phyloP scores from a whole-genome alignment of 129 eudicot species.

The Flaveria linearis region DNA sequence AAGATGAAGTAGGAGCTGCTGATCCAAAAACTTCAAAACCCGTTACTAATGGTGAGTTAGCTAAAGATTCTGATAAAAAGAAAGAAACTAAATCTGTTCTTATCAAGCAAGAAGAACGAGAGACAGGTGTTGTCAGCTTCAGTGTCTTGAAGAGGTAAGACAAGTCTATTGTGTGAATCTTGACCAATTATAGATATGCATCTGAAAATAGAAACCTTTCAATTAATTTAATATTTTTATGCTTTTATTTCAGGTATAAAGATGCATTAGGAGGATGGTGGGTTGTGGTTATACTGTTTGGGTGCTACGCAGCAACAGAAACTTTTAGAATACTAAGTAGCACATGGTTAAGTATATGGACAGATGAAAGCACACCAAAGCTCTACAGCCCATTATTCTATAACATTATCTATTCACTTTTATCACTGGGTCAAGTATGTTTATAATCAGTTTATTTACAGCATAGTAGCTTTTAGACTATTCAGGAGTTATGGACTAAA shows the following conservation, averaged over 20 bases:
- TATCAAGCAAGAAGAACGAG: conserved; percentile 89
- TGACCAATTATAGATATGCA: not conserved
- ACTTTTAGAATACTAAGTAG: conserved; percentile 81
- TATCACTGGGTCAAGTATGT: conserved; percentile 83
- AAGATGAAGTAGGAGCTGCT: conserved; percentile 36
- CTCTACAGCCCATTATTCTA: conserved; percentile 59
- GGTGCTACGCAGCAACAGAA: conserved; percentile 74
- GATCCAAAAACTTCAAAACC: conserved; percentile 43
- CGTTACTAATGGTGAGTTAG: conserved; percentile 47
- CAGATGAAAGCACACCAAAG: conserved; percentile 70
- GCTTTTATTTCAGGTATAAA: conserved; percentile 59
- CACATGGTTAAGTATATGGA: conserved; percentile 95
- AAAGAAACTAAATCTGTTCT: conserved; percentile 78
- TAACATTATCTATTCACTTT: conserved; percentile 71
- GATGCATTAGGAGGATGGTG: conserved; percentile 87
- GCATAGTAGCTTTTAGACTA: not conserved
- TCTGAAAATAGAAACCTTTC: not conserved
- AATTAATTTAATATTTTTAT: not conserved
- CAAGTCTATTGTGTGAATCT: not conserved
- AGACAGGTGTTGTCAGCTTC: conserved; percentile 86
- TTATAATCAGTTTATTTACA: not conserved
- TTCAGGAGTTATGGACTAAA: conserved; percentile 21
- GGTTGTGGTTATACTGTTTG: conserved; percentile 70
- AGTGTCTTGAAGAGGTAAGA: conserved; percentile 73
- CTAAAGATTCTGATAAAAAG: conserved; percentile 45